A percentile compares a stretch with the other conserved stretches of the same genome.
phyloP scores from a whole-genome alignment of 805 yeast species.

The Ogataea kodamae region DNA sequence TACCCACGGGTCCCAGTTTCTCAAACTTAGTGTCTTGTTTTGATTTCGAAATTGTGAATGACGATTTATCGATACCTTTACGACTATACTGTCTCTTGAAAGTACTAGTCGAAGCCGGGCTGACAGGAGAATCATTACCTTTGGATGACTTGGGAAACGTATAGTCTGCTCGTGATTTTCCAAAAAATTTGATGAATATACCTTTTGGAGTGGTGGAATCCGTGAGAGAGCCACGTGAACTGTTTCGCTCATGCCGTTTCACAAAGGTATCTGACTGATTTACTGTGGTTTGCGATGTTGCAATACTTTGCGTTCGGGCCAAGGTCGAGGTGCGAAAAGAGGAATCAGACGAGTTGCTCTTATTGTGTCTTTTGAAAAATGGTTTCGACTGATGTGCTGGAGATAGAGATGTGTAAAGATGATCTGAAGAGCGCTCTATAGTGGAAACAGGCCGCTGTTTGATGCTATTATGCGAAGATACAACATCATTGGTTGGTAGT shows the following conservation, averaged over 20 bases:
- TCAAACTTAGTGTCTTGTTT: constrained; percentile 26
- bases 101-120: constrained; percentile 24
- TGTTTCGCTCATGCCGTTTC: constrained; percentile 24
- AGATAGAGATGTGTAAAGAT: constrained; percentile 25
- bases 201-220: constrained; percentile 30
- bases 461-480: too few relatives aligned
- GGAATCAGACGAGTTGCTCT: constrained; percentile 60
- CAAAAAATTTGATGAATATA: constrained; percentile 31
- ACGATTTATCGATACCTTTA: constrained; percentile 5
- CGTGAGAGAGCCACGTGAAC: constrained; percentile 28
- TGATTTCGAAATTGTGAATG: constrained; percentile 7
- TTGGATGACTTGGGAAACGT: constrained; percentile 9
- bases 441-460: constrained; percentile 38
- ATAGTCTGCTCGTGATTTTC: constrained; percentile 22
- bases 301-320: constrained; percentile 7
- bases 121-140: constrained; percentile 25
- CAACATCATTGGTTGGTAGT: not conserved
- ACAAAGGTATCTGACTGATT: constrained; percentile 8
- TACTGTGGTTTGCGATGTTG: constrained; percentile 23
- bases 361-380: constrained; percentile 60
- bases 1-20: constrained; percentile 35
- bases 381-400: constrained; percentile 39
- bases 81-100: constrained; percentile 13
- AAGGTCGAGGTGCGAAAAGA: constrained; percentile 35
- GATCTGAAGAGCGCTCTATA: constrained; percentile 33